Evolutionary conservation across 2,329 filamentous ascomycete genomes (phyloP).

Genomic region (Hypoxylon sp.): DNA sequence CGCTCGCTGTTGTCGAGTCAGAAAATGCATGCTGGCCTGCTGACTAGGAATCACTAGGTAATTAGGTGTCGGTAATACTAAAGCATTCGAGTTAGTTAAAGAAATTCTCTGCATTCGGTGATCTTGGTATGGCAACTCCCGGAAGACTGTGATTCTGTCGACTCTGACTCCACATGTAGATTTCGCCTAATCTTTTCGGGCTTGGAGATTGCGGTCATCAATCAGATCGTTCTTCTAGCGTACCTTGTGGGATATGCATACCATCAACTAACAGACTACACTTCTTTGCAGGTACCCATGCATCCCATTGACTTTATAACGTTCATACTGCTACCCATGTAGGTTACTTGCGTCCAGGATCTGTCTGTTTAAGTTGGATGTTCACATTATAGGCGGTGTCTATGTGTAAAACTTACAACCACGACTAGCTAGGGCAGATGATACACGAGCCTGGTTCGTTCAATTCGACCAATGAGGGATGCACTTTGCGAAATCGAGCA

Average conservation of each 20-base stretch:
- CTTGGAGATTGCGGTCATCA: conserved; percentile 5
- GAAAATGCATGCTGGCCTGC: conserved; percentile 23
- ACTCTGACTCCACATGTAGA: conserved; percentile 40
- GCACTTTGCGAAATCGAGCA: background rate
- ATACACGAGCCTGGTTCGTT: background rate
- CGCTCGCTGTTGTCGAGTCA: conserved; percentile 19
- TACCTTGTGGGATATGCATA: background rate
- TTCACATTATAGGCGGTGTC: conserved; percentile 23
- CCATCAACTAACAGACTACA: conserved; percentile 9
- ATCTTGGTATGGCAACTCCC: conserved; percentile 36
- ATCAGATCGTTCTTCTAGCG: conserved; percentile 8
- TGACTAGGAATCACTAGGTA: conserved; percentile 38
- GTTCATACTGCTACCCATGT: background rate
- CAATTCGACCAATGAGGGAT: background rate
- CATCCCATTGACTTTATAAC: background rate
- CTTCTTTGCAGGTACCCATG: conserved; percentile 8
- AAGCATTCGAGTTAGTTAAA: conserved; percentile 39
- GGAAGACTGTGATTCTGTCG: conserved; percentile 31
- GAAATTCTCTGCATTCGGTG: conserved; percentile 26
- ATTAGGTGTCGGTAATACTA: conserved; percentile 43
- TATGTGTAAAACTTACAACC: background rate
- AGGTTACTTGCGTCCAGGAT: conserved; percentile 10
- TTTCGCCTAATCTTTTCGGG: conserved; percentile 19
- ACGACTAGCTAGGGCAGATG: conserved; percentile 2
- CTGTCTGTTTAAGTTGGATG: background rate